Evolutionary conservation across 2,329 filamentous ascomycete species (phyloP).

Genomic region (Paramyrothecium roridum): DNA sequence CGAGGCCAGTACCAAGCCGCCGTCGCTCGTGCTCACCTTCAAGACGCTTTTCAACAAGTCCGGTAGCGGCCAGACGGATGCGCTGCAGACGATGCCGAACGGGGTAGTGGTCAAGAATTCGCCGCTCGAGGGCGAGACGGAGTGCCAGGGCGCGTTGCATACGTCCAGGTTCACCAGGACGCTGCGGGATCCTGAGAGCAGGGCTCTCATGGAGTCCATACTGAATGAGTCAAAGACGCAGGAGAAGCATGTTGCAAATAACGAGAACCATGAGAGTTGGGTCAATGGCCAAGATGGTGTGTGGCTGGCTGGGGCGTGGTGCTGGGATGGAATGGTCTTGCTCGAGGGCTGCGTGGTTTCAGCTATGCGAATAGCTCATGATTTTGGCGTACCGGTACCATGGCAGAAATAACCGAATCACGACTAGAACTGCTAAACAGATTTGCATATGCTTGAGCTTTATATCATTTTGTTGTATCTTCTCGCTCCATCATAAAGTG

Average conservation of each 20-base stretch:
- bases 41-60: slow-evolving; percentile 27
- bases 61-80: slow-evolving; percentile 38
- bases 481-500: too few species aligned
- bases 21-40: slow-evolving; percentile 30
- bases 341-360: slow-evolving; percentile 59
- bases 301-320: slow-evolving; percentile 58
- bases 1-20: slow-evolving; percentile 10
- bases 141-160: slow-evolving; percentile 36
- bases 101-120: slow-evolving; percentile 52
- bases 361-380: slow-evolving; percentile 51
- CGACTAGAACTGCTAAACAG: neutral
- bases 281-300: slow-evolving; percentile 51
- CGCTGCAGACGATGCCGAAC: slow-evolving; percentile 47
- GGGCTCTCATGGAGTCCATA: slow-evolving; percentile 42
- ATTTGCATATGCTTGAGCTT: neutral
- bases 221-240: slow-evolving; percentile 22
- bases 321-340: slow-evolving; percentile 63
- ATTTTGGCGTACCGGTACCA: slow-evolving; percentile 44
- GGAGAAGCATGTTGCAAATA: slow-evolving; percentile 6
- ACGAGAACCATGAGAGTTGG: slow-evolving; percentile 29
- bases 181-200: slow-evolving; percentile 45
- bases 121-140: slow-evolving; percentile 33
- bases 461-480: neutral
- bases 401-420: slow-evolving; percentile 19
- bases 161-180: slow-evolving; percentile 49